A percentile compares a stretch with the other conserved stretches of the same genome.
phyloP scores from a whole-genome alignment of 345 rosid genomes.

The Acer yangbiense region DNA sequence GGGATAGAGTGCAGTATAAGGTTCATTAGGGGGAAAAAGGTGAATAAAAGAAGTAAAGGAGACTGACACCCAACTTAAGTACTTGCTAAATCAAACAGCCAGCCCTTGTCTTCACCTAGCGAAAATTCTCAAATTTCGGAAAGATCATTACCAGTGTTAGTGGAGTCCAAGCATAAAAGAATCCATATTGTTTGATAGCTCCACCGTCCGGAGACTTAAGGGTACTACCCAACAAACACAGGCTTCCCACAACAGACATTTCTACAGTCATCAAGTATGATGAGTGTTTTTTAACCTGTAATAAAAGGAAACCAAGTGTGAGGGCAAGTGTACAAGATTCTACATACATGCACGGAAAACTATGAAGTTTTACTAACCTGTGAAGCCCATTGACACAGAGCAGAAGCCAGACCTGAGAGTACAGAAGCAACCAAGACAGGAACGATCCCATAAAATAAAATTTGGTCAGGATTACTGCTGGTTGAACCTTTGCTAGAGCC shows the following conservation, averaged over 20 bases:
- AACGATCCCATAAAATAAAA: conserved; percentile 82
- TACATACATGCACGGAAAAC: background rate
- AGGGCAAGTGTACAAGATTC: background rate
- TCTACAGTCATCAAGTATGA: conserved; percentile 96
- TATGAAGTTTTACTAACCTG: conserved; percentile 50
- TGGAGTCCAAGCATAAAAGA: conserved; percentile 96
- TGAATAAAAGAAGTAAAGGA: background rate
- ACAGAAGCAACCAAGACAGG: conserved; percentile 95
- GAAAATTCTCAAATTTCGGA: background rate
- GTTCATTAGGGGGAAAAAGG: background rate
- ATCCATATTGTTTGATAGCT: conserved; percentile 75
- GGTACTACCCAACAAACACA: conserved; percentile 80
- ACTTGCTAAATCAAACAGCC: background rate
- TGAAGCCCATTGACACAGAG: conserved; percentile 97
- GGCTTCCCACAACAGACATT: conserved; percentile 95
- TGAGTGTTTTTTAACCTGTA: conserved; percentile 91
- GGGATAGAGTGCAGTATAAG: background rate
- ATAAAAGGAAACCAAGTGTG: conserved; percentile 13
- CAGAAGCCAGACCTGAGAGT: conserved; percentile 95
- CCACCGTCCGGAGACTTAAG: conserved; percentile 96
- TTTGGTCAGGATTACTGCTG: conserved; percentile 54
- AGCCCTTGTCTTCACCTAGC: background rate
- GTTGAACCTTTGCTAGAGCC: conserved; percentile 75
- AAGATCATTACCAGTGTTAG: conserved; percentile 64
- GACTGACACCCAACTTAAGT: background rate